Percentiles rank a stretch among this genome's conserved stretches.
phyloP scores from a whole-genome alignment of 345 rosid genomes.

The Salix brachista region DNA sequence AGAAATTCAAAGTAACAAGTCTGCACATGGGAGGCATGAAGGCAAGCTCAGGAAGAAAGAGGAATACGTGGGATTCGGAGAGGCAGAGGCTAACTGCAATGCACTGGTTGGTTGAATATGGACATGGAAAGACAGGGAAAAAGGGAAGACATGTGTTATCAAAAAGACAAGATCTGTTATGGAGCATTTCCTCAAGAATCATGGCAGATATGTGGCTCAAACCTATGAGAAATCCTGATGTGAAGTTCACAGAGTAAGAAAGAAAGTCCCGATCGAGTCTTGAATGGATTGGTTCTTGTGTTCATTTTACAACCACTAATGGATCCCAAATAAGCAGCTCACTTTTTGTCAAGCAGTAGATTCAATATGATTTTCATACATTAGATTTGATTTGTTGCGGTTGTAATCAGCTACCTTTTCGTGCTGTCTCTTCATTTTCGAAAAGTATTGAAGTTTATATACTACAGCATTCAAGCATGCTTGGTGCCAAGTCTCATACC shows the following conservation, averaged over 20 bases:
- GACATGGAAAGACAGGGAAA: slow-evolving; percentile 59
- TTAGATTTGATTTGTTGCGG: not conserved
- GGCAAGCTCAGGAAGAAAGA: slow-evolving; percentile 39
- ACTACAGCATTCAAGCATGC: too few species aligned
- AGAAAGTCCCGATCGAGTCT: not conserved
- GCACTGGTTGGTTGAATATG: slow-evolving; percentile 81
- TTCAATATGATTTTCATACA: not conserved
- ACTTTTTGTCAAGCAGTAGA: not conserved
- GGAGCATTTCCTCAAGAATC: slow-evolving; percentile 90
- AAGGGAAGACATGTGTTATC: slow-evolving; percentile 39
- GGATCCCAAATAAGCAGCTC: not conserved
- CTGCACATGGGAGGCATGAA: slow-evolving; percentile 68
- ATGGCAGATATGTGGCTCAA: slow-evolving; percentile 98
- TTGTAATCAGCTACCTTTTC: not conserved
- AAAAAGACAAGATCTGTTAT: slow-evolving; percentile 49
- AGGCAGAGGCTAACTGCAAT: slow-evolving; percentile 73
- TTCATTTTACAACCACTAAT: not conserved
- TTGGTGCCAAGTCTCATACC: too few species aligned
- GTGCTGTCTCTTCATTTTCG: not conserved
- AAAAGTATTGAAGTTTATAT: too few species aligned
- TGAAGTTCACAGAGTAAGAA: slow-evolving; percentile 42
- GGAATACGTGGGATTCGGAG: slow-evolving; percentile 56
- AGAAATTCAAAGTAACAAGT: slow-evolving; percentile 53
- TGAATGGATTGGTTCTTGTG: not conserved
- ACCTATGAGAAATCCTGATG: slow-evolving; percentile 84